Conservation (phyloP, 768 basidiomycete species). For the Cystofilobasidium macerans region DNA sequence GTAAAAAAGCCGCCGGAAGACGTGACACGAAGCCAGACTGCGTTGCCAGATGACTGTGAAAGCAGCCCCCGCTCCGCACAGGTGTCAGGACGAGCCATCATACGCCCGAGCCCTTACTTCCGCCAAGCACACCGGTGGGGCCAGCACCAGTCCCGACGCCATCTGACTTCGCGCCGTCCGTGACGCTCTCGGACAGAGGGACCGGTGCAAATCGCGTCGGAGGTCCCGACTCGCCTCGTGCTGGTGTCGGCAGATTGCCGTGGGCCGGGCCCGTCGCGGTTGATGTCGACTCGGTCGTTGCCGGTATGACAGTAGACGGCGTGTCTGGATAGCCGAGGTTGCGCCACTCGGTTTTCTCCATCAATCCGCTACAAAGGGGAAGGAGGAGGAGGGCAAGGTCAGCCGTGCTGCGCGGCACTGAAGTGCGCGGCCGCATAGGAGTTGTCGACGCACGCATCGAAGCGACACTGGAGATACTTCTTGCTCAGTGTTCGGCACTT, state of each 20-base stretch:
- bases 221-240: neutral
- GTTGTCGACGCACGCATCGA: conserved; percentile 20
- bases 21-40: too few species aligned
- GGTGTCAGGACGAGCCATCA: neutral
- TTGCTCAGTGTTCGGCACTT: conserved; percentile 23
- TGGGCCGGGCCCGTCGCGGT: neutral
- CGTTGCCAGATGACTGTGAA: too few species aligned
- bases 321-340: conserved; percentile 22
- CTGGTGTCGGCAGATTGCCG: neutral
- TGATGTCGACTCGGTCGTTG: neutral
- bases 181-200: neutral
- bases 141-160: neutral
- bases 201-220: neutral
- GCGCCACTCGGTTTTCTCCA: conserved; percentile 25
- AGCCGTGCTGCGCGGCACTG: neutral
- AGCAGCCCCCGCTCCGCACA: too few species aligned
- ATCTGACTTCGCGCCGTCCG: neutral
- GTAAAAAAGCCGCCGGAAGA: too few species aligned
- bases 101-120: neutral
- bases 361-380: conserved; percentile 14
- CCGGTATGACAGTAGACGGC: neutral
- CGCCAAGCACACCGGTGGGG: neutral
- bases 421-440: neutral
- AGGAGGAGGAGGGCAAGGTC: neutral
- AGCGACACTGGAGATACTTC: conserved; percentile 25